These are phyloP conservation scores for Oryza longistaminata DNA, from an alignment of 176 grass and related monocot genomes.

Conservation along the genomic window DNA sequence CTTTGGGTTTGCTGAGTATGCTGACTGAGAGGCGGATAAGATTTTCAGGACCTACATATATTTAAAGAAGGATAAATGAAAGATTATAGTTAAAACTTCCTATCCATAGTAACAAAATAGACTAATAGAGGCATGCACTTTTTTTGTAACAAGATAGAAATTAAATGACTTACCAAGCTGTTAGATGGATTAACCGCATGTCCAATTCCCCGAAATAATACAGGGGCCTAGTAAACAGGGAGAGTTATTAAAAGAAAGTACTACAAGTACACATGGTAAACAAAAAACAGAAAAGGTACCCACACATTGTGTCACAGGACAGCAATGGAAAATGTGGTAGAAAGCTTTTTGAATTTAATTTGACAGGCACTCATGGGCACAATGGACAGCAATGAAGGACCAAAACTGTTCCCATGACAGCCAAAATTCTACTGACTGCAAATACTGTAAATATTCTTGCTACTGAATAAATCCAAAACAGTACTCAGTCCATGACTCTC, in stretches of 20 bases:
- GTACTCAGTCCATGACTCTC: neutral
- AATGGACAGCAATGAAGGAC: neutral
- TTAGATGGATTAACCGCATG: slow-evolving; percentile 76
- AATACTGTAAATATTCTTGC: slow-evolving; percentile 1
- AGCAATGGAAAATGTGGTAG: neutral
- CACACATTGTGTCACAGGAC: neutral
- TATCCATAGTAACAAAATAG: neutral
- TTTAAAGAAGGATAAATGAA: neutral
- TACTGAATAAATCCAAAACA: neutral
- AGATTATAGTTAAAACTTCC: neutral
- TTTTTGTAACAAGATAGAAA: slow-evolving; percentile 13
- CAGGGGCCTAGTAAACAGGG: slow-evolving; percentile 57
- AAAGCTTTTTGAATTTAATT: too few relatives aligned
- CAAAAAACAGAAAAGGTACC: neutral
- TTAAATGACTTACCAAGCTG: slow-evolving; percentile 60
- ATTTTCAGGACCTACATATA: slow-evolving; percentile 76
- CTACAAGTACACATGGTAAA: neutral
- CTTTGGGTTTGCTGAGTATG: slow-evolving; percentile 87
- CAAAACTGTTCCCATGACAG: neutral
- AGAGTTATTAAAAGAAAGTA: slow-evolving; percentile 25
- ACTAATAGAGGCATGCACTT: neutral
- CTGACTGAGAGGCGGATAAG: slow-evolving; percentile 80
- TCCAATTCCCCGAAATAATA: slow-evolving; percentile 87
- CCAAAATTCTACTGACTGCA: neutral
- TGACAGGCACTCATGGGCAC: too few relatives aligned